Base-by-base conservation (phyloP, 495 filamentous ascomycete genomes). In the Hyaloscypha finlandica region DNA sequence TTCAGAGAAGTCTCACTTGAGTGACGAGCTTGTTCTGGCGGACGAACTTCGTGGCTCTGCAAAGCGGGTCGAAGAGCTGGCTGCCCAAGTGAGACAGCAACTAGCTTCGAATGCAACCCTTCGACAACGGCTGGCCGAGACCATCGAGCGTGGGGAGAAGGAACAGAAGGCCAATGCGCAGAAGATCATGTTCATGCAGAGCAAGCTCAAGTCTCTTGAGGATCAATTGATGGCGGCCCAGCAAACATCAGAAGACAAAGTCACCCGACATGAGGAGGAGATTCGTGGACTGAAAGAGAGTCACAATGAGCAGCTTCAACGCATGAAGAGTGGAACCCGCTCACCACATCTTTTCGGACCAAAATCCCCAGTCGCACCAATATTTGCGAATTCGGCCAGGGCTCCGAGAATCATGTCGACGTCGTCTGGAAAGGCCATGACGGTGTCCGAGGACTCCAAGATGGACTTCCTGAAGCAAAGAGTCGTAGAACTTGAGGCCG, bases 231-330 rank as follows among this genome's bases (percentile, higher is more conserved):
- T 97, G 61, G 77, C 84, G 19, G 93, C 95, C 2, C 95, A 98
- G 77, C 90, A 93, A 56, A 80, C 89, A 42, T 92, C 92, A 20
- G 95, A 99, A 78, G 93, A 95, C 65, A 86, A 86, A 37, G 87
- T 97, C 72, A 71, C 84, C 57, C 86, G 85, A 59, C 92, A 97
- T 73, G 95, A 98, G 76, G 93, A 97, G 33, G 92, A 97, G 75
- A 81, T 96, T 39, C 80, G 84, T 8, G 76, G 81, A 22, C 76
- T 99, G 53, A 86, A 89, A 67, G 93, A 96, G 59, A 90, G 83
- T 68, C 91, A 96, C 73, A 91, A 83, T 75, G 80, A 81, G 4
- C 91, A 96, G 74, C 85, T 97, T 29, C 86, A 87, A 69, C 89
- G 94, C 16, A 83, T 95, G 65, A 74, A 73, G 57, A 72, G 68